Conservation (phyloP, 225 moss, liverwort and hornwort species). For the Physcomitrellopsis africana region DNA sequence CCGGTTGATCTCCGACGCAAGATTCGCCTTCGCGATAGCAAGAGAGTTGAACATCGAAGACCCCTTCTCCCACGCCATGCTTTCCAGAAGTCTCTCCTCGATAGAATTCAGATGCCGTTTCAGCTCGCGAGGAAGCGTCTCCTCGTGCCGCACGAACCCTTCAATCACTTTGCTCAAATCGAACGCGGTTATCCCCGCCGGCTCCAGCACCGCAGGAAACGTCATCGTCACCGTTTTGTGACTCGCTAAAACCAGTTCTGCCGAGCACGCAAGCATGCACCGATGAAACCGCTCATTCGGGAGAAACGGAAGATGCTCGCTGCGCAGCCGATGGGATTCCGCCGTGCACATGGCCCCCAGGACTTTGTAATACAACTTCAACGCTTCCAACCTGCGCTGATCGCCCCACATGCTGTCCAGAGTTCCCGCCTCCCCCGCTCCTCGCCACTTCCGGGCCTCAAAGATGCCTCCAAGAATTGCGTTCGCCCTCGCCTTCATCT, state of each 20-base stretch:
- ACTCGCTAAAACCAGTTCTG: conserved; percentile 91
- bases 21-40: conserved; percentile 73
- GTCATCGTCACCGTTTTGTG: conserved; percentile 99
- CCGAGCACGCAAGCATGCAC: conserved; percentile 98
- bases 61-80: conserved; percentile 99
- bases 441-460: conserved; percentile 67
- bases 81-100: conserved; percentile 95
- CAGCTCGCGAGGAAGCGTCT: conserved; percentile 90
- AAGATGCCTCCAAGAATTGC: conserved; percentile 81
- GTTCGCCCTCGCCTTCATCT: conserved; percentile 67
- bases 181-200: conserved; percentile 94
- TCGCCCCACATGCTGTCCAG: conserved; percentile 87
- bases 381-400: conserved; percentile 85
- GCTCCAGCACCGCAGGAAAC: conserved; percentile 94
- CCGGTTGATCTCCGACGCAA: conserved; percentile 67
- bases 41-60: conserved; percentile 93
- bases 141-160: conserved; percentile 93
- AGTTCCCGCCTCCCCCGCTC: conserved; percentile 54
- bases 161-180: conserved; percentile 98
- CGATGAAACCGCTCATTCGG: conserved; percentile 96
- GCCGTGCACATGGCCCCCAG: conserved; percentile 83
- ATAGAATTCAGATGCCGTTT: conserved; percentile 97
- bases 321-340: conserved; percentile 78
- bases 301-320: conserved; percentile 79
- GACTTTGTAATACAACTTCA: conserved; percentile 93